Base-by-base conservation (phyloP, 495 filamentous ascomycete genomes). In the Penicillium silybi region DNA sequence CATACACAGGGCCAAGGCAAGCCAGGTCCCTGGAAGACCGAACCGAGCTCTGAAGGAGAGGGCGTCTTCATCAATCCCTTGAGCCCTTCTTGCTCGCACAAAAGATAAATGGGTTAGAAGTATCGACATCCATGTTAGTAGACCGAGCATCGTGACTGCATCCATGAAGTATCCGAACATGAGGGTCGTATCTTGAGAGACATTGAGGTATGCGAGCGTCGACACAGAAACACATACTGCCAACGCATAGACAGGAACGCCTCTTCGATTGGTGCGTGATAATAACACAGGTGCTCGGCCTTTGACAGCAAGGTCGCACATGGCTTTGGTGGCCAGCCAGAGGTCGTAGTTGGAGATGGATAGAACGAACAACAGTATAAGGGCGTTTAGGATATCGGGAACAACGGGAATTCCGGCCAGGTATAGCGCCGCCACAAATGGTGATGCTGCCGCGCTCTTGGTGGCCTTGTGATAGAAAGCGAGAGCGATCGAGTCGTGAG, bases 161-260 rank as follows among this genome's bases (percentile, higher is more conserved):
- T 90, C 88, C 46, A 92, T 82, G 49, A 93, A 88, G 70, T 90
- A 90, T 5, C 70, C 74, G 58, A 93, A 95, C 0, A 93, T 85
- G 0, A 68, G 68, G 37, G 73, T 74, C 0, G 86, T 81, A 48
- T 81, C 77, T 46, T 77, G 76, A 40, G 72, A 71, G 1, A 88
- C 81, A 65, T 87, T 91, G 70, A 95, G 75, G 69, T 84, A 92
- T 2, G 87, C 89, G 11, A 92, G 73, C 0, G 82, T 77, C 18
- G 77, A 76, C 55, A 92, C 76, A 0, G 72, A 25, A 2, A 82
- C 71, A 4, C 82, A 85, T 0, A 81, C 50, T 0, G 62, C 75
- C 17, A 96, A 78, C 2, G 87, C 80, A 43, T 78, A 81, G 46
- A 90, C 67, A 1, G 90, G 91, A 7, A 92, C 84, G 25, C 90